phyloP scores from a whole-genome alignment of 768 basidiomycete genomes.

The Lyophyllum semitale region DNA sequence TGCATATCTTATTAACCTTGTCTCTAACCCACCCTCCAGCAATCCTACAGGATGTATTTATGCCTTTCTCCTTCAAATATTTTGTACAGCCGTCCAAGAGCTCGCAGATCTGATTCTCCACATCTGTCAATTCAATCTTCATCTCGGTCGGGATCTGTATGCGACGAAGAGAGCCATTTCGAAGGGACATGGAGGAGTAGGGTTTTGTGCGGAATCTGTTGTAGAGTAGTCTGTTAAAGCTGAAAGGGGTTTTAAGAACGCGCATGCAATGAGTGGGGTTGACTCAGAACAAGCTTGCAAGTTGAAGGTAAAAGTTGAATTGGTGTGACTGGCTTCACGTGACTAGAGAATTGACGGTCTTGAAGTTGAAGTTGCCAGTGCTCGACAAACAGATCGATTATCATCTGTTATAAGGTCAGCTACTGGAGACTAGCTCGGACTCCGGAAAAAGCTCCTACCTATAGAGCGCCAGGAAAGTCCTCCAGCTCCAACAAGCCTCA shows the following conservation, averaged over 20 bases:
- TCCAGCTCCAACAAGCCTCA: too few relatives aligned
- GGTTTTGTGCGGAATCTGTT: background rate
- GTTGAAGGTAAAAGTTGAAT: too few relatives aligned
- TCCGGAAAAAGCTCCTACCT: too few relatives aligned
- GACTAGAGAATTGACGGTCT: too few relatives aligned
- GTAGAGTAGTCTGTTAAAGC: background rate
- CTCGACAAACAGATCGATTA: too few relatives aligned
- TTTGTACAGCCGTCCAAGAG: conserved; percentile 81
- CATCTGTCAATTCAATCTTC: conserved; percentile 60
- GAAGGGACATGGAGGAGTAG: conserved; percentile 15
- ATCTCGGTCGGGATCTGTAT: conserved; percentile 25
- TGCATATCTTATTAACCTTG: conserved; percentile 60
- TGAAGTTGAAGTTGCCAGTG: too few relatives aligned
- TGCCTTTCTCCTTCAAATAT: conserved; percentile 52
- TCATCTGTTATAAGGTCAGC: too few relatives aligned
- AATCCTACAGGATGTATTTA: conserved; percentile 76
- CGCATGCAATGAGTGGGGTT: conserved; percentile 4
- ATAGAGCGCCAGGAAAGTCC: too few relatives aligned
- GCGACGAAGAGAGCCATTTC: conserved; percentile 10
- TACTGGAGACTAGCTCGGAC: too few relatives aligned
- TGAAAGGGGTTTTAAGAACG: background rate
- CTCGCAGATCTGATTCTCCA: conserved; percentile 69
- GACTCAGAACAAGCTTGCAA: too few relatives aligned
- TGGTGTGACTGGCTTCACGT: too few relatives aligned
- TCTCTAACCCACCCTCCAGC: conserved; percentile 99